Evolutionary conservation across 78 protist species (phyloP).

Genomic region (Planoprotostelium fungivorum): DNA sequence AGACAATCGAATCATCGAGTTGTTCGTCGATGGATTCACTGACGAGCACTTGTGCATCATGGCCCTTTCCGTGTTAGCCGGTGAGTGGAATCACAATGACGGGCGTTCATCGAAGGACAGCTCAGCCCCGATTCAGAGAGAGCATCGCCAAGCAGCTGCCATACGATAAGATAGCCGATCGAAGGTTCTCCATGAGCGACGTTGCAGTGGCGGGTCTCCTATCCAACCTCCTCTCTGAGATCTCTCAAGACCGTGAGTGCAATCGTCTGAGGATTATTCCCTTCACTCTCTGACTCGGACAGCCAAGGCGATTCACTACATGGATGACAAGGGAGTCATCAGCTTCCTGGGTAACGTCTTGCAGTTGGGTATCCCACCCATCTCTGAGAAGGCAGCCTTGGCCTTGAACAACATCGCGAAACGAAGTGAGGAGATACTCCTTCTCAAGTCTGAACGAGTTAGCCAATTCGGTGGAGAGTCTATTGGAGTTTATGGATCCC

Average conservation of each 20-base stretch:
- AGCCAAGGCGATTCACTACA: too few relatives aligned
- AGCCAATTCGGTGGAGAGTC: background rate
- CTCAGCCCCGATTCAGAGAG: background rate
- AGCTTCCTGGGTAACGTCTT: too few relatives aligned
- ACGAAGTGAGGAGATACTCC: too few relatives aligned
- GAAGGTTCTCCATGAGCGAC: background rate
- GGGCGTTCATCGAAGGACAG: background rate
- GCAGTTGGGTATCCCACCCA: too few relatives aligned
- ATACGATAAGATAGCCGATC: background rate
- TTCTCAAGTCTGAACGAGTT: too few relatives aligned
- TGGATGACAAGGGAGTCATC: too few relatives aligned
- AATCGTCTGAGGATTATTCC: too few relatives aligned
- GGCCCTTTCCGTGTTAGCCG: background rate
- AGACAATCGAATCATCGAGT: background rate
- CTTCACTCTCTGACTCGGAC: too few relatives aligned
- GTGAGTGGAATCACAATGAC: background rate
- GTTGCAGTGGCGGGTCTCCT: background rate
- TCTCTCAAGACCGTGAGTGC: background rate
- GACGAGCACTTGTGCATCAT: background rate
- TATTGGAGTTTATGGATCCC: background rate
- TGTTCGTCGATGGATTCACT: background rate
- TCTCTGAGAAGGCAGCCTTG: too few relatives aligned
- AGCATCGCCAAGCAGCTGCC: background rate
- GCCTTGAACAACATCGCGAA: too few relatives aligned
- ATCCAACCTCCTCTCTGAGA: background rate